Conservation (phyloP, 2,329 filamentous ascomycete species). For the Cryphonectria japonica region DNA sequence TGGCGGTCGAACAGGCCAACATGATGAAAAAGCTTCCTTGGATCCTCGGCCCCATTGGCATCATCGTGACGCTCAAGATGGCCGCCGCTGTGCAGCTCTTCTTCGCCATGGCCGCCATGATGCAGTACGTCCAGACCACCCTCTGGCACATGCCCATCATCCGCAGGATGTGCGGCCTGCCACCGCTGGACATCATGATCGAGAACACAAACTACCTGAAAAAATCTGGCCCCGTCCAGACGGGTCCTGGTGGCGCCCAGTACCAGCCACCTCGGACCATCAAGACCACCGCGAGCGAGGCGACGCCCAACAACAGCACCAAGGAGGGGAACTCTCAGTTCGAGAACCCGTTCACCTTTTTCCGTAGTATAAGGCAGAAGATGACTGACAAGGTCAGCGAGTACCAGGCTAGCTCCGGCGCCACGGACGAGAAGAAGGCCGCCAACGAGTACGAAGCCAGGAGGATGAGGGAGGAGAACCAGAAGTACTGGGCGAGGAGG, state of each 20-base stretch:
- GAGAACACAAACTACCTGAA: slow-evolving; percentile 9
- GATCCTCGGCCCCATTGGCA: slow-evolving; percentile 39
- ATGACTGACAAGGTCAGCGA: slow-evolving; percentile 12
- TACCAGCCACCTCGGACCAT: slow-evolving; percentile 41
- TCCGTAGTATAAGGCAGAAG: slow-evolving; percentile 12
- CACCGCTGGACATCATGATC: slow-evolving; percentile 33
- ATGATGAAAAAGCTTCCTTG: slow-evolving; percentile 41
- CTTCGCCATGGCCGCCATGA: slow-evolving; percentile 53
- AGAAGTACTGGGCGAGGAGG: slow-evolving; percentile 21
- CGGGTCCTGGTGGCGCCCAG: slow-evolving; percentile 19
- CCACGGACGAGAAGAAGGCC: slow-evolving; percentile 9
- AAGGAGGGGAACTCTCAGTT: background rate
- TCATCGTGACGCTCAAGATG: slow-evolving; percentile 51
- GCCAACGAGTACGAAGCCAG: slow-evolving; percentile 16
- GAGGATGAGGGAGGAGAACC: slow-evolving; percentile 22
- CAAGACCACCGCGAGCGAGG: slow-evolving; percentile 31
- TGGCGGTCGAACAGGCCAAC: slow-evolving; percentile 37
- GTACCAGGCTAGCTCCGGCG: background rate
- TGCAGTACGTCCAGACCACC: slow-evolving; percentile 48
- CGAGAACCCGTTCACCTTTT: slow-evolving; percentile 16
- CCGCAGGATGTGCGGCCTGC: slow-evolving; percentile 44
- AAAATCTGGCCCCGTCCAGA: background rate
- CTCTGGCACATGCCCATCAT: slow-evolving; percentile 47
- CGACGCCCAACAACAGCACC: background rate
- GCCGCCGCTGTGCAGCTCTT: slow-evolving; percentile 62